phyloP scores from a whole-genome alignment of 805 yeast species.

The Suhomyces faveliae region DNA sequence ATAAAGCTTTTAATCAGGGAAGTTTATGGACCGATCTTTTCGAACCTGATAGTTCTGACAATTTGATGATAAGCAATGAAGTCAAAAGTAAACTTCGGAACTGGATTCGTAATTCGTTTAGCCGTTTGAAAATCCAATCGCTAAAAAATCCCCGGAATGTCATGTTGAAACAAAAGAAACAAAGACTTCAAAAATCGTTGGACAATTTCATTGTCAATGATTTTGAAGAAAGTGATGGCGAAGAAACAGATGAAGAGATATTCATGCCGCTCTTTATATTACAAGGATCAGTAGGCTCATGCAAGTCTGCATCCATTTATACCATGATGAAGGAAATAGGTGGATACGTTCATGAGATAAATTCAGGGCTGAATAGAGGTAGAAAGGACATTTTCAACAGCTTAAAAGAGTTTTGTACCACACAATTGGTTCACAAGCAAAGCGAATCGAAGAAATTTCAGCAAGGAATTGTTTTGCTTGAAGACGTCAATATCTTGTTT shows the following conservation, averaged over 20 bases:
- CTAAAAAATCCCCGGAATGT: conserved; percentile 34
- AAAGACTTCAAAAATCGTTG: conserved; percentile 19
- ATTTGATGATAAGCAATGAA: conserved; percentile 32
- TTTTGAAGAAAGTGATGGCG: conserved; percentile 18
- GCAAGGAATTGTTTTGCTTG: conserved; percentile 72
- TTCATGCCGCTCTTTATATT: conserved; percentile 65
- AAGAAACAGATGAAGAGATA: conserved; percentile 32
- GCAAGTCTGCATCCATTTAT: conserved; percentile 74
- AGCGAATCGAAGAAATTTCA: conserved; percentile 33
- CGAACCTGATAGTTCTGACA: conserved; percentile 34
- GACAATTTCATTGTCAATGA: conserved; percentile 43
- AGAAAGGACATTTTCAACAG: conserved; percentile 64
- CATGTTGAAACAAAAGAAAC: conserved; percentile 24
- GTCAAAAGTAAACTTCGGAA: conserved; percentile 23
- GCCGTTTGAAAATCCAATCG: conserved; percentile 26
- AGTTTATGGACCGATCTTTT: conserved; percentile 47
- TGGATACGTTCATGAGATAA: conserved; percentile 80
- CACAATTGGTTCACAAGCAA: conserved; percentile 67
- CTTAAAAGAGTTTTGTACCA: conserved; percentile 78
- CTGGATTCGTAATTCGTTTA: conserved; percentile 46
- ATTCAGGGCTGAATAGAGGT: conserved; percentile 70
- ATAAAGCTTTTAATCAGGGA: neutral
- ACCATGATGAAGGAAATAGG: conserved; percentile 59
- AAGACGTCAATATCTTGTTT: conserved; percentile 81
- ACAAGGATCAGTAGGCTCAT: conserved; percentile 70